phyloP scores from a whole-genome alignment of 495 filamentous ascomycete genomes.

The Penicillium dipodomyicola region DNA sequence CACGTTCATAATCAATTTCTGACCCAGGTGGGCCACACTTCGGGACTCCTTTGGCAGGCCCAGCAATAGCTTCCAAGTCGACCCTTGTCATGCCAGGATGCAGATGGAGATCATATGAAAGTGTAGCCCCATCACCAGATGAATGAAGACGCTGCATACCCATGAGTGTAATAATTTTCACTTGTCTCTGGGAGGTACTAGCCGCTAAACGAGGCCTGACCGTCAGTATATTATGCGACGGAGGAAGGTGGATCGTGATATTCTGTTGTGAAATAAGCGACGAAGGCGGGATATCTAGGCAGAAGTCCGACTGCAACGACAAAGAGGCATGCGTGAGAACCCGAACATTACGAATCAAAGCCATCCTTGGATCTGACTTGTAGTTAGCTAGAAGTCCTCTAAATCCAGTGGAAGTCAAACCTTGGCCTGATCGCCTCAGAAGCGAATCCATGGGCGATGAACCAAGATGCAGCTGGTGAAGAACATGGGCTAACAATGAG shows the following conservation, averaged over 20 bases:
- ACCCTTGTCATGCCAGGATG: constrained; percentile 63
- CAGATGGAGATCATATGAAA: constrained; percentile 61
- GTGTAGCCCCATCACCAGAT: constrained; percentile 41
- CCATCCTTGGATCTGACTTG: constrained; percentile 46
- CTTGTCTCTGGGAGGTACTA: constrained; percentile 55
- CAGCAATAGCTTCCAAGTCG: constrained; percentile 63
- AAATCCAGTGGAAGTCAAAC: constrained; percentile 32
- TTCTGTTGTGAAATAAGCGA: constrained; percentile 62
- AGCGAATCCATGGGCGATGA: constrained; percentile 32
- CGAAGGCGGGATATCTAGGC: constrained; percentile 59
- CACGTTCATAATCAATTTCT: constrained; percentile 65
- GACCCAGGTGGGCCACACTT: constrained; percentile 49
- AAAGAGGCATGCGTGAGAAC: constrained; percentile 65
- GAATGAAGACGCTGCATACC: constrained; percentile 48
- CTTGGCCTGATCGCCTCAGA: constrained; percentile 52
- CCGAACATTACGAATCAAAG: constrained; percentile 63
- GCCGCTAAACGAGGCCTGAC: constrained; percentile 59
- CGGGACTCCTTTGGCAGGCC: constrained; percentile 54
- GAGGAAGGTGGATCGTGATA: constrained; percentile 61
- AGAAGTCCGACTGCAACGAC: constrained; percentile 50
- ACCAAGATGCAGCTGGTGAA: constrained; percentile 19
- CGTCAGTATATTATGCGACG: constrained; percentile 62
- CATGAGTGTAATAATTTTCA: constrained; percentile 61
- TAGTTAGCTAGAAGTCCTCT: constrained; percentile 12
- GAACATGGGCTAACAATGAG: not conserved